These are phyloP conservation scores for Cyclotella atomus DNA, from an alignment of 108 stramenopile genomes.

Conservation along the genomic window DNA sequence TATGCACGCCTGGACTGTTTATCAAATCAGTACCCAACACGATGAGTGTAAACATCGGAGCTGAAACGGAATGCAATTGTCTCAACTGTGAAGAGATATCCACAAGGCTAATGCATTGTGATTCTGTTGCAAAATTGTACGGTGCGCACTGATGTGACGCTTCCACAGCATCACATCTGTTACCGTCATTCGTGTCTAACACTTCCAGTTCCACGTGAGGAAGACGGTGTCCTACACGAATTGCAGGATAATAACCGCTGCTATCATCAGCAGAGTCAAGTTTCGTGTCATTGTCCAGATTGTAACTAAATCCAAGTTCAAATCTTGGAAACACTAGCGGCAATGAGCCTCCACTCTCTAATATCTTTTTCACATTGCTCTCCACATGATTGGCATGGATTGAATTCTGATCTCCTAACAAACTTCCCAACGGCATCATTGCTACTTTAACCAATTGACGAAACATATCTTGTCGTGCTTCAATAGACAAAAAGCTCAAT, in stretches of 20 bases:
- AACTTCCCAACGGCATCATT: conserved; percentile 60
- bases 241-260: conserved; percentile 42
- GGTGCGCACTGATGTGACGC: neutral
- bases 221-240: conserved; percentile 60
- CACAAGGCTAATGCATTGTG: conserved; percentile 23
- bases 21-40: conserved; percentile 16
- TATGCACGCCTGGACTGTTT: neutral
- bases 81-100: conserved; percentile 42
- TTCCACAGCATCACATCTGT: conserved; percentile 25
- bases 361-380: conserved; percentile 58
- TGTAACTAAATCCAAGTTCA: conserved; percentile 82
- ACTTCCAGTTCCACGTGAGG: conserved; percentile 62
- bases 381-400: conserved; percentile 57
- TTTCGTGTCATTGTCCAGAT: conserved; percentile 11
- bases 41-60: conserved; percentile 33
- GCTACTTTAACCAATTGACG: conserved; percentile 60
- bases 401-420: conserved; percentile 33
- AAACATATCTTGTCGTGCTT: conserved; percentile 57
- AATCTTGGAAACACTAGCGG: conserved; percentile 86
- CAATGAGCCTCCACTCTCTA: conserved; percentile 69
- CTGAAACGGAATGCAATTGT: conserved; percentile 4
- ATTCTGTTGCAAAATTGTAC: neutral
- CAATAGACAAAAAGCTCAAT: conserved; percentile 55
- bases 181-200: neutral
- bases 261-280: conserved; percentile 37